Conservation (phyloP, 305 asterid species). For the Fraxinus dipetala region DNA sequence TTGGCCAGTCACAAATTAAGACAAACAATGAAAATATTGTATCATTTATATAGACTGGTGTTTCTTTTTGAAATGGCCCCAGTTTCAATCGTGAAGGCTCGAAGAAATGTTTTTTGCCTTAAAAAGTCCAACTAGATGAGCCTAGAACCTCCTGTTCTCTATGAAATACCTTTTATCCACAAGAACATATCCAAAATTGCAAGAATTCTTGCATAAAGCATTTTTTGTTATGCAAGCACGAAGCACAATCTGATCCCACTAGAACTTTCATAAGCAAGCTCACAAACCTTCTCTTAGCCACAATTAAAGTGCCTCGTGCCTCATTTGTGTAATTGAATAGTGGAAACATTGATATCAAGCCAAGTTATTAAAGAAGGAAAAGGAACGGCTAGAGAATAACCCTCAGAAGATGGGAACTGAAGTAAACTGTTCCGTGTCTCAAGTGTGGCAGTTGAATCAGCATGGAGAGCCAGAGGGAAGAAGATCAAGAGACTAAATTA, state of each 20-base stretch:
- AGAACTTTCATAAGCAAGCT: not conserved
- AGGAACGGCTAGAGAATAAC: not conserved
- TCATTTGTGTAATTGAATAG: not conserved
- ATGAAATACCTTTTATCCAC: not conserved
- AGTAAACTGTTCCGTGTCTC: not conserved
- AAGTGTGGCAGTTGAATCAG: not conserved
- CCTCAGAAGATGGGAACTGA: not conserved
- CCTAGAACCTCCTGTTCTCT: not conserved
- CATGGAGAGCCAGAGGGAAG: not conserved
- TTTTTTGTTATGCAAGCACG: not conserved
- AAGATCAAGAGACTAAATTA: not conserved
- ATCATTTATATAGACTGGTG: not conserved
- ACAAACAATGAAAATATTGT: not conserved
- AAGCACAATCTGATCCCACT: not conserved
- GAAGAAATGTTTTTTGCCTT: not conserved
- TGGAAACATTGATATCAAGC: not conserved
- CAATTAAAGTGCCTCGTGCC: not conserved
- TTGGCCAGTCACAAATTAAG: not conserved
- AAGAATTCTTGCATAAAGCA: not conserved
- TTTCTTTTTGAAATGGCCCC: not conserved
- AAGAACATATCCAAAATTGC: not conserved
- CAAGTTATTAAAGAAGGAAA: not conserved
- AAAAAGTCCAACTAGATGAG: not conserved
- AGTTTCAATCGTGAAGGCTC: not conserved
- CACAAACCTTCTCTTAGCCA: not conserved